A percentile compares a stretch with the other conserved stretches of the same genome.
phyloP scores from a whole-genome alignment of 257 asterid genomes.

The Capsicum chinense region DNA sequence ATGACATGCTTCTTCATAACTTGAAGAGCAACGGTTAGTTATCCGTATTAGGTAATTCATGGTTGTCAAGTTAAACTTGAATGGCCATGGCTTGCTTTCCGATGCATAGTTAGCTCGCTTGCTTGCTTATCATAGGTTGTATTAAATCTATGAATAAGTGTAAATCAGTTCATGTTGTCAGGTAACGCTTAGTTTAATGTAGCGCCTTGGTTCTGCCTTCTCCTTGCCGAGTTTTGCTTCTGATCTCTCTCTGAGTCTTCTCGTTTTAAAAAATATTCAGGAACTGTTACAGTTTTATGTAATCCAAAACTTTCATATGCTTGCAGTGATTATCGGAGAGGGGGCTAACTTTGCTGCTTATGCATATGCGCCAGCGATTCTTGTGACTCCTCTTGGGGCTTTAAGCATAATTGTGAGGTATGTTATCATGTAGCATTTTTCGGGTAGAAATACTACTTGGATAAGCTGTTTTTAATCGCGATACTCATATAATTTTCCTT shows the following conservation, averaged over 20 bases:
- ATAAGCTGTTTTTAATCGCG: not conserved
- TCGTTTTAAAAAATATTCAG: not conserved
- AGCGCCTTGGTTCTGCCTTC: not conserved
- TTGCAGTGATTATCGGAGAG: slow-evolving; percentile 67
- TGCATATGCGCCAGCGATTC: slow-evolving; percentile 78
- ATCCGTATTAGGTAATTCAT: not conserved
- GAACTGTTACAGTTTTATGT: slow-evolving; percentile 5
- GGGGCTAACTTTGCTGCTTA: slow-evolving; percentile 70
- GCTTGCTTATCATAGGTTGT: not conserved
- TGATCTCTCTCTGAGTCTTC: not conserved
- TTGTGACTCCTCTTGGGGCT: slow-evolving; percentile 79
- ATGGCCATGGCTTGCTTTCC: not conserved
- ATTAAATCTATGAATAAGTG: not conserved
- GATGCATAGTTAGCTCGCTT: not conserved
- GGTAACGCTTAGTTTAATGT: not conserved
- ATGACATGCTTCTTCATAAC: not conserved
- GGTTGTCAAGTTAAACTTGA: not conserved
- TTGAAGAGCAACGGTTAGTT: not conserved
- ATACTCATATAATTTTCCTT: slow-evolving; percentile 23
- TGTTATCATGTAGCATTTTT: not conserved
- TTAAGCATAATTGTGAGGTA: slow-evolving; percentile 29
- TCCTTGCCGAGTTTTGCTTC: not conserved
- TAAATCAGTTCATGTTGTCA: not conserved
- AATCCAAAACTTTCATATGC: slow-evolving; percentile 12
- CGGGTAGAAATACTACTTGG: not conserved